Evolutionary conservation across 331 rosid genomes (phyloP).

Genomic region (Prunus yedoensis): DNA sequence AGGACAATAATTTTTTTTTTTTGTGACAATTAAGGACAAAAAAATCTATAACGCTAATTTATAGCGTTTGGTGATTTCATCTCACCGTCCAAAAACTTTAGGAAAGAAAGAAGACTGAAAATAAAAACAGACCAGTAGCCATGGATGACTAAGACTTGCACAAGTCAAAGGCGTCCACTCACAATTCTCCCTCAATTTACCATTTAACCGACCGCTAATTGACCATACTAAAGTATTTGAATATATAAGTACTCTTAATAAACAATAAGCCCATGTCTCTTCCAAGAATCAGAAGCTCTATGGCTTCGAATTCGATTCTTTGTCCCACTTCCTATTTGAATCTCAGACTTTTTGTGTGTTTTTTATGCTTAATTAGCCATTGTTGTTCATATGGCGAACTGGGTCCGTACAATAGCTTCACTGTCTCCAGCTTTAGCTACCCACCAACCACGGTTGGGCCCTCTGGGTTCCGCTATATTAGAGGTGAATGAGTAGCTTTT

Average conservation of each 20-base stretch:
- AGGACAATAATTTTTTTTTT: too few species aligned
- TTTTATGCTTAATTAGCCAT: conserved; percentile 33
- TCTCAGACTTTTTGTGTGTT: conserved; percentile 41
- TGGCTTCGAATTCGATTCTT: conserved; percentile 55
- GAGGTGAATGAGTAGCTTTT: conserved; percentile 49
- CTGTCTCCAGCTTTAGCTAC: conserved; percentile 75
- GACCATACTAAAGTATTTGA: neutral
- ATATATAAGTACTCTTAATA: neutral
- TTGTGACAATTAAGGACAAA: too few species aligned
- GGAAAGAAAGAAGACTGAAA: too few species aligned
- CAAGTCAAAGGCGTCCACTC: neutral
- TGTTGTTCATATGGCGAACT: conserved; percentile 36
- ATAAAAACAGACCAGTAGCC: neutral
- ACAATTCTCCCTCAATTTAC: neutral
- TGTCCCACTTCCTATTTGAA: conserved; percentile 37
- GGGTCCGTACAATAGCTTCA: conserved; percentile 44
- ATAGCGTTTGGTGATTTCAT: too few species aligned
- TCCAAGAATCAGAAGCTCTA: conserved; percentile 29
- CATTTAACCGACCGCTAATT: neutral
- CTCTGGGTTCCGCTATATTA: conserved; percentile 68
- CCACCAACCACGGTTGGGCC: conserved; percentile 58
- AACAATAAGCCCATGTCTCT: conserved; percentile 13
- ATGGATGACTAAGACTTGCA: neutral
- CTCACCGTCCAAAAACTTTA: too few species aligned
- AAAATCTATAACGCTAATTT: too few species aligned